Evolutionary conservation across 2,329 filamentous ascomycete species (phyloP), one percentile per base, ranked within the genome.

Genomic region (Onygena corvina): DNA sequence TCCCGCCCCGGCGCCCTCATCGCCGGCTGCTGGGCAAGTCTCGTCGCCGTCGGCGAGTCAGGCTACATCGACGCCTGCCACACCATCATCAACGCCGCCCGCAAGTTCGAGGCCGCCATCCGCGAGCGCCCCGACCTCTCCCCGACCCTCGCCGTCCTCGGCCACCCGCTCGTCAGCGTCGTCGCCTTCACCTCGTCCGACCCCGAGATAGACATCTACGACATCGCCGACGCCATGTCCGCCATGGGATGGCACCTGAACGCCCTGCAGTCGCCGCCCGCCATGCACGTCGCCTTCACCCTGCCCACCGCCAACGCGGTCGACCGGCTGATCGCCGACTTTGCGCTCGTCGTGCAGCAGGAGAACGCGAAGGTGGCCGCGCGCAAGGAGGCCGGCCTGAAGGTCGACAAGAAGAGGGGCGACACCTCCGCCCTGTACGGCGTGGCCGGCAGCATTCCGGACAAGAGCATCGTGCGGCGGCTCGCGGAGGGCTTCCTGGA

Each of bases 211-310:
- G 81, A 95, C 67, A 84, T 94, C 55, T 98, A 98, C 70, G 89
- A 94, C 62, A 80, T 98, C 56, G 87, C 90, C 5, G 92, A 98
- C 66, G 85, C 73, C 57, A 90, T 98, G 83, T 79, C 77, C 9
- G 71, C 70, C 0, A 83, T 82, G 61, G 90, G 92, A 2, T 98
- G 92, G 92, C 92, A 98, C 69, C 74, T 98, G 52, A 98, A 96
- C 62, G 86, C 89, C 2, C 75, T 98, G 54, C 92, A 98, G 69
- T 83, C 80, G 59, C 92, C 92, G 2, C 82, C 92, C 0, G 92
- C 88, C 16, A 87, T 98, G 49, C 92, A 98, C 65, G 80, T 96
- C 33, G 92, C 92, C 9, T 88, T 96, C 33, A 98, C 92, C 0
- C 67, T 94, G 58, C 90, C 90, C 12, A 85, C 93, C 44, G 80